These are phyloP conservation scores for Hyaloraphidium curvatum DNA, from an alignment of 192 early-diverging fungal genomes.

Conservation along the genomic window DNA sequence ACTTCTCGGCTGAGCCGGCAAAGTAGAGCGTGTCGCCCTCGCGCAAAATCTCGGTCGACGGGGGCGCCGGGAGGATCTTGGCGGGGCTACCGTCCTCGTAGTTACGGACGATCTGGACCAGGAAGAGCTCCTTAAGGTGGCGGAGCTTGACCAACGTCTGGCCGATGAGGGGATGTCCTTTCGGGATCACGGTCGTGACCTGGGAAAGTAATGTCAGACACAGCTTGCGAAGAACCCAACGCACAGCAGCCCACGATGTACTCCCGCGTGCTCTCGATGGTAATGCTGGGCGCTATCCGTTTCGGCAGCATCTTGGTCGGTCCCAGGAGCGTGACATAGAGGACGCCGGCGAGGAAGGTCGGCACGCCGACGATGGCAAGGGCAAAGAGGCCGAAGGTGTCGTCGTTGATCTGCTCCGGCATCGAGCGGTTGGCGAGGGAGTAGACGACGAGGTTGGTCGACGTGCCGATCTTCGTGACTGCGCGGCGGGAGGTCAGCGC, in stretches of 20 bases:
- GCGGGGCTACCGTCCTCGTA: too few species aligned
- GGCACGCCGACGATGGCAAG: conserved; percentile 1
- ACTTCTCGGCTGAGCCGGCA: background rate
- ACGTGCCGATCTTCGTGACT: too few species aligned
- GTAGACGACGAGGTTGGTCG: conserved; percentile 3
- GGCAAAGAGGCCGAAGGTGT: conserved; percentile 7
- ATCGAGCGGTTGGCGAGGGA: conserved; percentile 1
- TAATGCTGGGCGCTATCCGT: background rate
- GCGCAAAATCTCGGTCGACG: background rate
- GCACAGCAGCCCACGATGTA: too few species aligned
- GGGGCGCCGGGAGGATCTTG: conserved; percentile 3
- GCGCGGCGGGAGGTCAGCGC: too few species aligned
- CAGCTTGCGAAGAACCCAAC: too few species aligned
- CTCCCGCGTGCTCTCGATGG: conserved; percentile 6
- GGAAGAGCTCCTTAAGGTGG: background rate
- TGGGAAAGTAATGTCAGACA: too few species aligned
- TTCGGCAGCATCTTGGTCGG: conserved; percentile 1
- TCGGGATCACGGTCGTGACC: conserved; percentile 2
- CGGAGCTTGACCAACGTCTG: too few species aligned
- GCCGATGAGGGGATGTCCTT: conserved; percentile 7
- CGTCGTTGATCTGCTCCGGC: conserved; percentile 8
- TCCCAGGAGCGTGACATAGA: conserved; percentile 3
- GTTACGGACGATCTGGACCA: background rate
- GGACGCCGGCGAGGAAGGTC: background rate
- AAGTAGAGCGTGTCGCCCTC: conserved; percentile 6